These are phyloP conservation scores for Acidiella bohemica DNA, from an alignment of 495 filamentous ascomycete species.

Conservation along the genomic window DNA sequence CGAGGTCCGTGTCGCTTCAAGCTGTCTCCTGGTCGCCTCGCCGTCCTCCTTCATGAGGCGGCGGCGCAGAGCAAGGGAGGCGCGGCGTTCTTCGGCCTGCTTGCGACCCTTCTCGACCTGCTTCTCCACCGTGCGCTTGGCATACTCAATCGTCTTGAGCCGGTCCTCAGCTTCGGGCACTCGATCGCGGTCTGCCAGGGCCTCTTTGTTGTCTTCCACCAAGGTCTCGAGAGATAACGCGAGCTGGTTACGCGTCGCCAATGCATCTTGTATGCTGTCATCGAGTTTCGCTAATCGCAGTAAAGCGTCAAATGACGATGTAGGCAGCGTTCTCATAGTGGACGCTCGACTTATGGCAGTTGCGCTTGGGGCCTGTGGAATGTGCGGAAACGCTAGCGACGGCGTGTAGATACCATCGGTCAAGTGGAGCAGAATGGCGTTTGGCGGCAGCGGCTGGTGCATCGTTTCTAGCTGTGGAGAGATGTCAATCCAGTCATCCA, in stretches of 20 bases:
- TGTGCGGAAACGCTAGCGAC: conserved; percentile 34
- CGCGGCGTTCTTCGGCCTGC: conserved; percentile 31
- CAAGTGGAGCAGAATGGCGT: conserved; percentile 78
- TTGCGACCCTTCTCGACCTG: conserved; percentile 51
- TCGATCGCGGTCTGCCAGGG: conserved; percentile 33
- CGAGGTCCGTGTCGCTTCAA: not conserved
- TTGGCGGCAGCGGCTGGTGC: conserved; percentile 63
- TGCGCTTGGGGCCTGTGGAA: conserved; percentile 2
- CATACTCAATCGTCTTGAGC: conserved; percentile 33
- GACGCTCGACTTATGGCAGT: too few species aligned
- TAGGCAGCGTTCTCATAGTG: conserved; percentile 35
- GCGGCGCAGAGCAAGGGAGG: conserved; percentile 50
- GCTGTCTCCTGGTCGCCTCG: not conserved
- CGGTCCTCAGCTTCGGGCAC: conserved; percentile 53
- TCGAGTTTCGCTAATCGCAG: conserved; percentile 84
- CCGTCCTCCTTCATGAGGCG: conserved; percentile 41
- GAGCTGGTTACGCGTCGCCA: conserved; percentile 61
- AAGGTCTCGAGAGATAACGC: conserved; percentile 65
- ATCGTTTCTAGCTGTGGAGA: conserved; percentile 47
- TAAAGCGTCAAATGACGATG: conserved; percentile 79
- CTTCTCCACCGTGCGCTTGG: conserved; percentile 44
- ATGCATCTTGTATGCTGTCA: conserved; percentile 81
- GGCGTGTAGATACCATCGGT: conserved; percentile 79
- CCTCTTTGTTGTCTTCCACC: conserved; percentile 40
- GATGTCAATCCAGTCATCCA: conserved; percentile 4